Evolutionary conservation across 306 rosid genomes (phyloP), one percentile per base, ranked within the genome.

Genomic region (Vigna radiata): DNA sequence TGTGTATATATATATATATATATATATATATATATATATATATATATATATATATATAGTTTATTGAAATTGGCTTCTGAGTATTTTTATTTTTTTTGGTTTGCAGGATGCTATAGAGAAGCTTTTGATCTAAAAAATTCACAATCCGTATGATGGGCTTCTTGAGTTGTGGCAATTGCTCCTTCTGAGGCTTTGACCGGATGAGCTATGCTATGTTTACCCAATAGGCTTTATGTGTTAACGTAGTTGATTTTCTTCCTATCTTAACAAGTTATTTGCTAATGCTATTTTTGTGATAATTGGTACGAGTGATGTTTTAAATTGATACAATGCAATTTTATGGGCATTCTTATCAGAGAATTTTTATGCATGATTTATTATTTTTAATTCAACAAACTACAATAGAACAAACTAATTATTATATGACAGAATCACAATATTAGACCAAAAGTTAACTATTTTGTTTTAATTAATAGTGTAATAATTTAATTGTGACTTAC

Each of bases 21-120:
- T 19, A 19, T 19, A 19, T 19, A 19, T 19, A 19, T 19, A 19
- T 19, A 2, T 55, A 16, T n/a, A 16, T 50, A 6, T n/a, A n/a
- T n/a, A n/a, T n/a, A n/a, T n/a, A 1, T n/a, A n/a, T n/a, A n/a
- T n/a, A n/a, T n/a, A n/a, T n/a, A n/a, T n/a, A n/a, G n/a, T 16
- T 14, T 5, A 25, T 58, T 16, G 44, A 65, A 68, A 2, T 39
- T 62, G n/a, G 29, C 60, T 87, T 71, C 53, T 81, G 54, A 77
- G 21, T 25, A 27, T 4, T 33, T 77, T 33, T 8, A 21, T 33
- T 76, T 33, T 8, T 6, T 6, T 44, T 52, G 70, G 63, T 72
- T 65, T 85, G 78, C 87, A 91, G 98, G 93, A 95, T 82, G 97
- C 98, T 14, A 95, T 92, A 76, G 98, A 95, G 87, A 95, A 95